Conservation (phyloP, 805 yeast species). For the Zygosaccharomyces siamensis region DNA sequence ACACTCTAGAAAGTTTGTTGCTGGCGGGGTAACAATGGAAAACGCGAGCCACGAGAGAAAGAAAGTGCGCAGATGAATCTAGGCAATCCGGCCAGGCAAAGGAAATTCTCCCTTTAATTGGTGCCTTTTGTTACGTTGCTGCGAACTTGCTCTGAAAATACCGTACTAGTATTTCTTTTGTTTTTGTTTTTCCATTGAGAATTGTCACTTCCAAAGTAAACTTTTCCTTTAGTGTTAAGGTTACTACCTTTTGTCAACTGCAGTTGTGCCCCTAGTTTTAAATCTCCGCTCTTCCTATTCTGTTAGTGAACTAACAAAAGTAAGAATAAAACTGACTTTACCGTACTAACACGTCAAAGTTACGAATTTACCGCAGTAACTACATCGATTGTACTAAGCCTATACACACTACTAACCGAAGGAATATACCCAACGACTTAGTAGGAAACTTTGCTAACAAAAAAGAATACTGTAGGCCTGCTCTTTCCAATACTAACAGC, state of each 20-base stretch:
- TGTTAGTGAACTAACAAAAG: slow-evolving; percentile 1
- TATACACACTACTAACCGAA: not conserved
- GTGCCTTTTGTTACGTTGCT: not conserved
- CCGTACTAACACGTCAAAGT: slow-evolving; percentile 1
- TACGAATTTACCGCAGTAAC: slow-evolving; percentile 5
- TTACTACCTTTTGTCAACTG: not conserved
- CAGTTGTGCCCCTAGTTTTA: not conserved
- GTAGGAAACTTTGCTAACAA: slow-evolving; percentile 1
- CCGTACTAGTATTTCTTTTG: not conserved
- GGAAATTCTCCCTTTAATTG: not conserved
- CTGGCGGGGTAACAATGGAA: not conserved
- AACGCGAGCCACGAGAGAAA: not conserved
- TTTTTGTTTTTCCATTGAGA: not conserved
- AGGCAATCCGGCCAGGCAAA: not conserved
- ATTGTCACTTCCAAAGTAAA: slow-evolving; percentile 2
- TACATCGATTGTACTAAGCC: not conserved
- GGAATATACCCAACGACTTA: not conserved
- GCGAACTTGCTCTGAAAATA: not conserved
- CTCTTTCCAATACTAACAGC: not conserved
- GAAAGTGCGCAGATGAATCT: not conserved
- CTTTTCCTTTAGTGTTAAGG: not conserved
- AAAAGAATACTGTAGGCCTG: not conserved
- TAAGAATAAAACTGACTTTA: not conserved
- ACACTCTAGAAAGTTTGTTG: not conserved
- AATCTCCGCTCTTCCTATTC: slow-evolving; percentile 5